A percentile compares a stretch with the other conserved stretches of the same genome.
phyloP scores from a whole-genome alignment of 169 alveolate genomes.

The Toxoplasma gondii region DNA sequence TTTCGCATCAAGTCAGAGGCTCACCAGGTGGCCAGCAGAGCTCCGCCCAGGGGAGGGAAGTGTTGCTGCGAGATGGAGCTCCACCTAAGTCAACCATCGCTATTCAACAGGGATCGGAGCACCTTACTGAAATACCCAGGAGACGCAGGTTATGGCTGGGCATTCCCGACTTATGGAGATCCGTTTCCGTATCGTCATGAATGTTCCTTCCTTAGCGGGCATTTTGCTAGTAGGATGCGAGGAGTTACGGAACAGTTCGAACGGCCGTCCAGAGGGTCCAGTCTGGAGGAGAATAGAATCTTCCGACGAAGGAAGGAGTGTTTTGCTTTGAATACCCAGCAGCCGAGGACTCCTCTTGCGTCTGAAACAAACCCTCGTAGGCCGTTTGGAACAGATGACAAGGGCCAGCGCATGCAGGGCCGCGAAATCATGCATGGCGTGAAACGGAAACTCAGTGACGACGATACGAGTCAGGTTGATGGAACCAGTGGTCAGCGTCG shows the following conservation, averaged over 20 bases:
- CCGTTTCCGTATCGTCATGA: neutral
- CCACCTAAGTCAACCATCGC: too few species aligned
- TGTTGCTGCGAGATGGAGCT: too few species aligned
- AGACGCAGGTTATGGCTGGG: too few species aligned
- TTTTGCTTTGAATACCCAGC: neutral
- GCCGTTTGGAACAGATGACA: neutral
- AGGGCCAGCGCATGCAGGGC: neutral
- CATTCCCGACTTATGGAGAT: too few species aligned
- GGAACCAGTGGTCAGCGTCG: neutral
- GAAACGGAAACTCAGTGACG: neutral
- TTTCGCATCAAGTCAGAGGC: too few species aligned
- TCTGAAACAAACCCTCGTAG: neutral
- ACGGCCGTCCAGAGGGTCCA: neutral
- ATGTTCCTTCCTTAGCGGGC: neutral
- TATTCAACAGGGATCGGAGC: too few species aligned
- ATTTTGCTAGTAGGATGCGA: neutral
- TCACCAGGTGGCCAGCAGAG: too few species aligned
- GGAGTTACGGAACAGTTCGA: neutral
- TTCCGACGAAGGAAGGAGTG: neutral
- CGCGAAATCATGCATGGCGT: neutral
- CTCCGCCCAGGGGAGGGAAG: too few species aligned
- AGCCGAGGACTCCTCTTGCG: neutral
- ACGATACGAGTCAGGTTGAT: neutral
- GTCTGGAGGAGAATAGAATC: neutral
- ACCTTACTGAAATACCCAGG: too few species aligned